Conservation (phyloP, 148 eudicot species). For the Vaccinium macrocarpon region DNA sequence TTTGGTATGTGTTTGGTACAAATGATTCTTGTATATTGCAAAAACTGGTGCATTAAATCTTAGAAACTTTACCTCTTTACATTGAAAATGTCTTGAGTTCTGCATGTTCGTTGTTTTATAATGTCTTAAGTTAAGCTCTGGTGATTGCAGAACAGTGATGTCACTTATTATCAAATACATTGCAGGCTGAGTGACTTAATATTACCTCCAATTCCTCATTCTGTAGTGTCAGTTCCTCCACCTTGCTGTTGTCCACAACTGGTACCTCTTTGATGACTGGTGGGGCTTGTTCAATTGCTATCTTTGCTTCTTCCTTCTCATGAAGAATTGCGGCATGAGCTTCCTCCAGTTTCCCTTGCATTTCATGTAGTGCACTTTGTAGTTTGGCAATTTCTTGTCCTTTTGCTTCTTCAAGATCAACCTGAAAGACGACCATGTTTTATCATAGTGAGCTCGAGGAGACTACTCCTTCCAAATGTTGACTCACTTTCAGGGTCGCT, state of each 20-base stretch:
- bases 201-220: conserved; percentile 52
- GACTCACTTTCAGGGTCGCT: neutral
- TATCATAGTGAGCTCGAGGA: neutral
- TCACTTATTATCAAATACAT: conserved; percentile 12
- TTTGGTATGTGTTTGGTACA: neutral
- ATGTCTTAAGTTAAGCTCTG: neutral
- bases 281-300: conserved; percentile 94
- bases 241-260: conserved; percentile 58
- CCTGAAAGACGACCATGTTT: conserved; percentile 41
- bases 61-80: neutral
- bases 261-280: conserved; percentile 92
- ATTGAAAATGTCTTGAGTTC: neutral
- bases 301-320: conserved; percentile 94
- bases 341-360: conserved; percentile 70
- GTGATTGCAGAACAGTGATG: neutral
- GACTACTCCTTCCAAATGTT: neutral
- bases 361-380: conserved; percentile 59
- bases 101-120: neutral
- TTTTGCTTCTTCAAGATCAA: conserved; percentile 93
- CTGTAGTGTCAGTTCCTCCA: conserved; percentile 50
- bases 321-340: conserved; percentile 65
- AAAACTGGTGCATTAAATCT: neutral
- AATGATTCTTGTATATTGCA: neutral
- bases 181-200: conserved; percentile 4
- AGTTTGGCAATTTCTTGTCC: conserved; percentile 72